Evolutionary conservation across 331 rosid genomes (phyloP).

Genomic region (Rhamnella rubrinervis): DNA sequence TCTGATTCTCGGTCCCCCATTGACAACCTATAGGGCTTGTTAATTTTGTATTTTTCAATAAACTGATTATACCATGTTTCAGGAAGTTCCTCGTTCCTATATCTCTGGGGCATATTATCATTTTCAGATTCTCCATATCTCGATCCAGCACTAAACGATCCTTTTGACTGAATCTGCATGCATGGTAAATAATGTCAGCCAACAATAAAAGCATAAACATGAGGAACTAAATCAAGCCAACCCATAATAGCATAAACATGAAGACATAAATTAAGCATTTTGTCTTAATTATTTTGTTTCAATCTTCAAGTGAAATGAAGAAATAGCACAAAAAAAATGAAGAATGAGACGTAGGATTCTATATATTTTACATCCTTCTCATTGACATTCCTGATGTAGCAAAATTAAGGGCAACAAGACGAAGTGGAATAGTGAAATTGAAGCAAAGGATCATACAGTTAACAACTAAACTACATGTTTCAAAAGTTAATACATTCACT

Average conservation of each 20-base stretch:
- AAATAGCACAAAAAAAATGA: background rate
- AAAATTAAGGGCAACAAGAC: no score
- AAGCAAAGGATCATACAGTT: no score
- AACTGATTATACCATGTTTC: slow-evolving; percentile 86
- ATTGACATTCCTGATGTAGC: no score
- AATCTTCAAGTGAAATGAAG: background rate
- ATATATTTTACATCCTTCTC: no score
- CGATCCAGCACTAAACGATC: slow-evolving; percentile 42
- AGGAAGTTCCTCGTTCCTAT: slow-evolving; percentile 62
- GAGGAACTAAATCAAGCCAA: background rate
- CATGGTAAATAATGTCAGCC: slow-evolving; percentile 5
- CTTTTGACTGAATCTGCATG: slow-evolving; percentile 67
- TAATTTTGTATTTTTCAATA: slow-evolving; percentile 56
- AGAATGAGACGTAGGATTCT: background rate
- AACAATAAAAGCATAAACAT: background rate
- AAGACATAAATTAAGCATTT: background rate
- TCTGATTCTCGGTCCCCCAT: slow-evolving; percentile 50
- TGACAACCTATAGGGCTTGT: slow-evolving; percentile 48
- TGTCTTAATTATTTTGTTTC: background rate
- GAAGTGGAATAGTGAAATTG: no score
- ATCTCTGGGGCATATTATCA: slow-evolving; percentile 49
- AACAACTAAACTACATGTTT: no score
- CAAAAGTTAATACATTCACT: no score
- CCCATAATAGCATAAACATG: background rate
- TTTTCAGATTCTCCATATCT: slow-evolving; percentile 67